Conservation (phyloP, 129 eudicot genomes). For the Flaveria ramosissima region DNA sequence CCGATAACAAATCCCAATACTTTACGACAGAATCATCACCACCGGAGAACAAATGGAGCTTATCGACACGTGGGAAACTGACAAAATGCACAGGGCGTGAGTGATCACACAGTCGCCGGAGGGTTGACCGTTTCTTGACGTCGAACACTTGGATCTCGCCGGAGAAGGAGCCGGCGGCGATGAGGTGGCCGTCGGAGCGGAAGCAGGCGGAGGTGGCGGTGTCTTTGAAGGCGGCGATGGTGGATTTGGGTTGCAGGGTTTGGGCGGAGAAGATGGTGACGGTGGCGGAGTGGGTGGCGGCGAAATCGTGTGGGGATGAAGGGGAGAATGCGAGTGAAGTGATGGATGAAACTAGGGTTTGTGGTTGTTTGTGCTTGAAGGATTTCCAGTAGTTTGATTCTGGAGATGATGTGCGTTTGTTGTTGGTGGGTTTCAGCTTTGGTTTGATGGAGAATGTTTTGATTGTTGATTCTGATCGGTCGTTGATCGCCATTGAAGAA, state of each 20-base stretch:
- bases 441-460: slow-evolving; percentile 56
- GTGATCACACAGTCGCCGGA: slow-evolving; percentile 62
- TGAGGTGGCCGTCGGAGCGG: slow-evolving; percentile 67
- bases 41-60: slow-evolving; percentile 70
- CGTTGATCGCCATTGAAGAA: slow-evolving; percentile 47
- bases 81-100: slow-evolving; percentile 63
- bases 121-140: slow-evolving; percentile 45
- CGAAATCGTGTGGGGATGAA: slow-evolving; percentile 54
- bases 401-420: slow-evolving; percentile 48
- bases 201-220: slow-evolving; percentile 62
- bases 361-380: slow-evolving; percentile 56
- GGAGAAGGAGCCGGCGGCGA: slow-evolving; percentile 70
- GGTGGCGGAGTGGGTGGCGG: slow-evolving; percentile 72
- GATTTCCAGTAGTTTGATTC: slow-evolving; percentile 91
- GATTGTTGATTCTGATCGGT: slow-evolving; percentile 26
- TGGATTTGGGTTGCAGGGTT: slow-evolving; percentile 56
- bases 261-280: slow-evolving; percentile 56
- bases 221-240: slow-evolving; percentile 57
- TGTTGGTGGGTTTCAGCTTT: slow-evolving; percentile 42
- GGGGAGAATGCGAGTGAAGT: slow-evolving; percentile 70
- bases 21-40: slow-evolving; percentile 83
- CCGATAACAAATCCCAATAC: slow-evolving; percentile 77
- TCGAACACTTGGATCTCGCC: slow-evolving; percentile 67
- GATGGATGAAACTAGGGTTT: slow-evolving; percentile 60
- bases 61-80: slow-evolving; percentile 58